Conservation (phyloP, 805 yeast genomes). For the Jamesozyma piceae region DNA sequence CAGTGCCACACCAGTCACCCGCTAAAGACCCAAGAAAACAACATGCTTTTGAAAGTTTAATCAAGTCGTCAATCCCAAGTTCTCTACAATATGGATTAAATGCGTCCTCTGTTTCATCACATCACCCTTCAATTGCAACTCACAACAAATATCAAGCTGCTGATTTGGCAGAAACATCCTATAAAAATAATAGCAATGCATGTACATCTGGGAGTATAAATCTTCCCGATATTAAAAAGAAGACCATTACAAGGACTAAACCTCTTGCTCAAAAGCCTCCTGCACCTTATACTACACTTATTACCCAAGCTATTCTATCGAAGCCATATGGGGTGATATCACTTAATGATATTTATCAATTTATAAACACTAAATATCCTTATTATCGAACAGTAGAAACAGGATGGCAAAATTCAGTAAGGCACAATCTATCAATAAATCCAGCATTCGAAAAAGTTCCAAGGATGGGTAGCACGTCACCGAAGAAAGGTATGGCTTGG, state of each 20-base stretch:
- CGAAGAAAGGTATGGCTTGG: conserved; percentile 98
- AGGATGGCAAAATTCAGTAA: conserved; percentile 97
- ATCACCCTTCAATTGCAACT: not conserved
- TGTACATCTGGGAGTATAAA: too few relatives aligned
- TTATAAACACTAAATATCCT: conserved; percentile 79
- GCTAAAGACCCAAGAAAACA: not conserved
- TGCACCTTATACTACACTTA: conserved; percentile 92
- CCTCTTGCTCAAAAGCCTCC: conserved; percentile 57
- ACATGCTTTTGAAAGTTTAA: not conserved
- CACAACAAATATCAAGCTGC: not conserved
- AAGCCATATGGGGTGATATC: conserved; percentile 79
- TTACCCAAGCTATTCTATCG: conserved; percentile 88
- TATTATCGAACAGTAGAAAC: conserved; percentile 79
- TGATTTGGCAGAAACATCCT: not conserved
- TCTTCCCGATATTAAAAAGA: too few relatives aligned
- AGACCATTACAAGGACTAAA: not conserved
- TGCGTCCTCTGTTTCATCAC: not conserved
- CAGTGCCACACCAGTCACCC: not conserved
- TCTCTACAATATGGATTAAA: not conserved
- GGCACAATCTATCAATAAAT: conserved; percentile 88
- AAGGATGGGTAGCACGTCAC: conserved; percentile 80
- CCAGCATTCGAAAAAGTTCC: conserved; percentile 97
- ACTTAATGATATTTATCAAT: conserved; percentile 79
- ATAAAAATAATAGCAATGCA: not conserved
- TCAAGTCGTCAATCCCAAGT: not conserved